These are phyloP conservation scores for Candida xyloterini DNA, from an alignment of 805 yeast species.

Conservation along the genomic window DNA sequence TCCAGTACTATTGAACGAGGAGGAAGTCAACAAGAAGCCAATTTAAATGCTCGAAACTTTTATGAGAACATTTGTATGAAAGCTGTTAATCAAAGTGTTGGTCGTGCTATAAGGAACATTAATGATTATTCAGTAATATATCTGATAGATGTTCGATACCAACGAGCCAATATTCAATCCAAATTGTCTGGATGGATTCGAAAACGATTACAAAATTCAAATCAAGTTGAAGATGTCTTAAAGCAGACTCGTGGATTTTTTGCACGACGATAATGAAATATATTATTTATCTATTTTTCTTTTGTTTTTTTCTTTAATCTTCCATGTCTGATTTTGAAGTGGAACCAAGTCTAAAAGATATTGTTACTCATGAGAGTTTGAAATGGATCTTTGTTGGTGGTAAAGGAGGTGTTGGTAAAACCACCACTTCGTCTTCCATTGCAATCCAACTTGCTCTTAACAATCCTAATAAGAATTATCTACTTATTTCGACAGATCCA, in stretches of 20 bases:
- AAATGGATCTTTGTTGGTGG: constrained; percentile 99
- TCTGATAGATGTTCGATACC: constrained; percentile 65
- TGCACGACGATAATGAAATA: constrained; percentile 2
- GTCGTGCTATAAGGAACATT: constrained; percentile 83
- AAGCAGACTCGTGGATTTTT: constrained; percentile 14
- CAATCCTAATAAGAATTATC: constrained; percentile 76
- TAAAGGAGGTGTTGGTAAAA: constrained; percentile 99
- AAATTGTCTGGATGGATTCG: constrained; percentile 77
- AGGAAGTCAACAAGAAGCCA: constrained; percentile 44
- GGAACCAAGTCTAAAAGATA: constrained; percentile 69
- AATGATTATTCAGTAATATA: constrained; percentile 77
- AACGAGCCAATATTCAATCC: constrained; percentile 38
- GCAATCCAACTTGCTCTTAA: constrained; percentile 88
- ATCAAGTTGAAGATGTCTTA: constrained; percentile 8
- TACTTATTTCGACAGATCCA: constrained; percentile 95
- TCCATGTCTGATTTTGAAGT: constrained; percentile 49
- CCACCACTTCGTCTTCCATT: constrained; percentile 93
- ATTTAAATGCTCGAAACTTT: constrained; percentile 48
- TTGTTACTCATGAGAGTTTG: constrained; percentile 61
- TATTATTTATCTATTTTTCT: constrained; percentile 1
- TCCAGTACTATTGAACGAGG: constrained; percentile 46
- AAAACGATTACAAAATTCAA: constrained; percentile 29
- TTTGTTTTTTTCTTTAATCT: background rate
- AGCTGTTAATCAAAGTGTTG: constrained; percentile 88
- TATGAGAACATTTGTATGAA: constrained; percentile 88